Base-by-base conservation (phyloP, 176 grass and related monocot species). In the Oryza officinalis region DNA sequence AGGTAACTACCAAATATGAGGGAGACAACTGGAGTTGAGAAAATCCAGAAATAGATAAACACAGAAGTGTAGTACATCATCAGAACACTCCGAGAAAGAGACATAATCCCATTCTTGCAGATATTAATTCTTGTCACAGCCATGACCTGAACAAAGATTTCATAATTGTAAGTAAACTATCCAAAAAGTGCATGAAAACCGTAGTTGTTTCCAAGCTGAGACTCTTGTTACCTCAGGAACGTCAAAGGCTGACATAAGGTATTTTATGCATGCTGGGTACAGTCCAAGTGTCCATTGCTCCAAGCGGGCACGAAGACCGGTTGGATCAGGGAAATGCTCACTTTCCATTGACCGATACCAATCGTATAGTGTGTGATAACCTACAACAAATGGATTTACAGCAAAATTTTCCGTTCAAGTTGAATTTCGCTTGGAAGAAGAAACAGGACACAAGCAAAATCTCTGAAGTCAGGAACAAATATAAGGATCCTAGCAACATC, bases 181-280 rank as follows among this genome's bases (percentile, higher is more conserved):
- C 71, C 44, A 89, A 41, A 81, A 43, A 3, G 15, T 59, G 23
- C 18, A 67, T 23, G 61, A 13, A 23, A 70, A 33, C 52, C n/a
- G 20, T 45, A 65, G 45, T 35, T 43, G 45, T 44, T 76, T 68
- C 12, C 11, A 43, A 27, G 65, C 59, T 80, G 33, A 86, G 75
- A 17, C 78, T 23, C 25, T 83, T 63, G 76, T 78, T 57, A 98
- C 96, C 96, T 95, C 93, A 81, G 1, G 20, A 63, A 72, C 63
- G 33, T 77, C 96, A 87, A 98, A 95, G 67, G 96, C 96, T 41
- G 96, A 95, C 96, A 98, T 98, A 84, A 95, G 96, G 59, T 98
- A 98, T 79, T 98, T 98, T 89, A 98, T 93, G 75, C 96, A 95
- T 79, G 93, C 96, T 46, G 96, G 96, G 74, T 98, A 98, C 49